Base-by-base conservation (phyloP, 1,284 basidiomycete species). In the Cryptococcus jaspeensis region DNA sequence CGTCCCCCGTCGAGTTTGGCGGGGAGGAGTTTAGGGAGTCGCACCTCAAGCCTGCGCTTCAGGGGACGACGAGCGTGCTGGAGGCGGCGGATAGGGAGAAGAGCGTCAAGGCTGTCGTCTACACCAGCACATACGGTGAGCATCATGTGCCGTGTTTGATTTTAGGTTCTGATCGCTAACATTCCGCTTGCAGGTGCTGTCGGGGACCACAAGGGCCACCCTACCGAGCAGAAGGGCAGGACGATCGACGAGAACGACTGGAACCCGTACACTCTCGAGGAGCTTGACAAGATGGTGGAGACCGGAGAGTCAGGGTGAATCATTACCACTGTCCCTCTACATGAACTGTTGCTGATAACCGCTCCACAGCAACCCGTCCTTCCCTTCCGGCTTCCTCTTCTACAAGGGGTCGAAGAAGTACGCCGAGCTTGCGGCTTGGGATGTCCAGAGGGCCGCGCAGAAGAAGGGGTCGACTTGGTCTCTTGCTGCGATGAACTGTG, bases 41-140 rank as follows among this genome's bases (percentile, higher is more conserved):
- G 36, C 65, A 80, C 40, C 71, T 80, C 50, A 69, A 76, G 51
- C 80, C 80, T 5, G 80, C 80, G 20, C 71, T 81, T 28, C 59
- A 78, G 39, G 80, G 80, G 6, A 81, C 80, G 0, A 60, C 63
- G 22, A 69, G 69, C 48, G 72, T 80, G 4, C 67, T 81, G 20
- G 66, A 73, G 22, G 61, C 69, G 23, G 72, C 73, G 3, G 53
- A 59, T 16, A 67, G 62, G 32, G 69, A 59, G 67, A 55, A 50
- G 40, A 64, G 61, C 47, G 54, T 64, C 39, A 64, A 62, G 42
- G 42, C 60, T 25, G 56, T 64, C 1, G 63, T 64, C 0, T 51
- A 52, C 20, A 64, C 63, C 28, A 53, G 60, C 47, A 64, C 63
- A 25, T 62, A 53, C 38, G 63, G 63, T 64, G 45, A 52, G 60